These are phyloP conservation scores for Vittaforma corneae DNA, from an alignment of 371 early-diverging fungal genomes.

Conservation along the genomic window DNA sequence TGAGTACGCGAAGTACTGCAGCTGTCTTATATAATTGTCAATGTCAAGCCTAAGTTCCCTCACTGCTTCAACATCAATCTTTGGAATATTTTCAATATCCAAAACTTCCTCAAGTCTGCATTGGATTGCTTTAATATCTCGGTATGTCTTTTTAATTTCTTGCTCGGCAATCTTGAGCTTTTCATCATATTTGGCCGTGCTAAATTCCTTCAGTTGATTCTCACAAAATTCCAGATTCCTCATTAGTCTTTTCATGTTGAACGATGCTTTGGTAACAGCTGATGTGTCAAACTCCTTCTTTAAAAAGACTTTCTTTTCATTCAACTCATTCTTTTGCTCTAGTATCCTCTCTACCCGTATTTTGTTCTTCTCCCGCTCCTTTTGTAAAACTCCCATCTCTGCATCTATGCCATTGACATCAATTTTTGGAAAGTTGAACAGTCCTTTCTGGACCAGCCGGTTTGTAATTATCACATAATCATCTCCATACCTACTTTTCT, in stretches of 20 bases:
- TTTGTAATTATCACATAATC: slow-evolving; percentile 36
- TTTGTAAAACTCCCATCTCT: slow-evolving; percentile 23
- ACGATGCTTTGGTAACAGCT: background rate
- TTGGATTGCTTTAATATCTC: background rate
- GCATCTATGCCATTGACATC: slow-evolving; percentile 32
- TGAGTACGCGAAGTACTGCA: background rate
- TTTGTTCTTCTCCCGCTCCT: slow-evolving; percentile 32
- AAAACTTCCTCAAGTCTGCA: background rate
- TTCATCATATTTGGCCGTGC: background rate
- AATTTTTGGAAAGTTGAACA: slow-evolving; percentile 21
- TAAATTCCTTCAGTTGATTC: background rate
- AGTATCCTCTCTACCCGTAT: slow-evolving; percentile 20
- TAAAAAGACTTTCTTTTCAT: background rate
- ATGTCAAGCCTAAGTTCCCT: background rate
- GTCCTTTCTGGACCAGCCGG: slow-evolving; percentile 29
- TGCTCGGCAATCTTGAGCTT: background rate
- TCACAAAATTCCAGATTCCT: background rate
- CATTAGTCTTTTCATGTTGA: background rate
- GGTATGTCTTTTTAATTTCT: background rate
- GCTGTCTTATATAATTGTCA: background rate
- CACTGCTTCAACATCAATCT: background rate
- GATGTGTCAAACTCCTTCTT: background rate
- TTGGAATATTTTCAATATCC: slow-evolving; percentile 5
- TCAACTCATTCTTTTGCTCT: background rate
- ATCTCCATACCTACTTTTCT: slow-evolving; percentile 52